A percentile compares a stretch with the other conserved stretches of the same genome.
Evolutionary conservation across 148 eudicot species (phyloP).

Genomic region (Bassia scoparia): DNA sequence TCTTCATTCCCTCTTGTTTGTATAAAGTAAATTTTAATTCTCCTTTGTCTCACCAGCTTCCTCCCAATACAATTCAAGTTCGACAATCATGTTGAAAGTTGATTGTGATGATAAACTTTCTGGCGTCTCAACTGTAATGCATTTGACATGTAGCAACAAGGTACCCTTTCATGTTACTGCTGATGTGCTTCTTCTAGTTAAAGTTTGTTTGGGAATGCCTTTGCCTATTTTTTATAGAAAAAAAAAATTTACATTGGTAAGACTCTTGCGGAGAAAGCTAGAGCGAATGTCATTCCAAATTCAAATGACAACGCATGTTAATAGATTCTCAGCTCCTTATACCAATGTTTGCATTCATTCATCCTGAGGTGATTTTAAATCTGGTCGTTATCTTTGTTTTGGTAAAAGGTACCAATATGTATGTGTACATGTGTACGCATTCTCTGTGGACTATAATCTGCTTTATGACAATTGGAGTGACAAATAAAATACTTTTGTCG

Average conservation of each 20-base stretch:
- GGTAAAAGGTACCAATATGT: neutral
- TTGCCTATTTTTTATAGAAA: no score
- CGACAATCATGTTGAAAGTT: conserved; percentile 70
- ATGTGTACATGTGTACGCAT: no score
- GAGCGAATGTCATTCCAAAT: neutral
- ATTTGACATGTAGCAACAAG: conserved; percentile 66
- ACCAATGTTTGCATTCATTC: neutral
- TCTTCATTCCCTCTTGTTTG: neutral
- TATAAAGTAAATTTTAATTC: neutral
- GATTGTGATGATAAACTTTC: conserved; percentile 31
- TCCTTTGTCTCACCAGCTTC: conserved; percentile 41
- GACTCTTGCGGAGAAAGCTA: neutral
- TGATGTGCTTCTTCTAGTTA: neutral
- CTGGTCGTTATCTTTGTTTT: neutral
- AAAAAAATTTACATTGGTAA: neutral
- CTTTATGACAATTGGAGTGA: no score
- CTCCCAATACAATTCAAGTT: conserved; percentile 46
- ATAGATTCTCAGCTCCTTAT: neutral
- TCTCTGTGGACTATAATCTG: neutral
- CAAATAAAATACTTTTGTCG: no score
- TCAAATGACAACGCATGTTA: neutral
- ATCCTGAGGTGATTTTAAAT: neutral
- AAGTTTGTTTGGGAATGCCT: neutral
- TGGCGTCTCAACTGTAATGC: conserved; percentile 38
- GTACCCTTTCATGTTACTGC: conserved; percentile 29